Base-by-base conservation (phyloP, 2,329 filamentous ascomycete genomes). In the Truncatella angustata region DNA sequence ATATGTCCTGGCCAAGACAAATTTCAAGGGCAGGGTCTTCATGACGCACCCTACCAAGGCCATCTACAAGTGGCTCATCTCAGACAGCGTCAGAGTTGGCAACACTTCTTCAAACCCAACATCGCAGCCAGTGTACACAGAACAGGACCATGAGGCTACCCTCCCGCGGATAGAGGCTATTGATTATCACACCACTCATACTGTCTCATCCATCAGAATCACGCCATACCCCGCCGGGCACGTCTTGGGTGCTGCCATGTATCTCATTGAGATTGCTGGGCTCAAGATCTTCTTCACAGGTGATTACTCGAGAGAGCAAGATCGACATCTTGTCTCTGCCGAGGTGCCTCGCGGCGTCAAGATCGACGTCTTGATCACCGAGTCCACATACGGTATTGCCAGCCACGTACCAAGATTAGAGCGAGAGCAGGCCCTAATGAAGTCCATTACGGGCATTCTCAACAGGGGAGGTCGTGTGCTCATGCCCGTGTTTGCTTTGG, bases 31-130 rank as follows among this genome's bases (percentile, higher is more conserved):
- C 45, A 86, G 92, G 20, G 93, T 97, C 55, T 97, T 97, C 76
- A 99, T 97, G 93, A 99, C 94, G 48, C 94, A 99, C 76, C 91
- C 94, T 2, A 99, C 94, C 43, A 97, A 99, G 71, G 94, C 94
- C 62, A 99, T 99, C 68, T 99, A 99, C 81, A 97, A 97, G 74
- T 97, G 94, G 93, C 84, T 97, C 48, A 97, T 97, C 57, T 91
- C 96, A 70, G 94, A 99, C 72, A 96, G 91, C 60, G 90, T 99
- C 40, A 87, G 94, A 54, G 92, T 99, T 26, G 88, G 87, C 67
- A 88, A 85, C 64, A 85, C 81, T 4, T 84, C 82, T 2, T 84
- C 82, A 9, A 82, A 83, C 58, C 74, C 78, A 50, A 78, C 77
- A 0, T 78, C 89, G 63, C 80, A 94, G 78, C 78, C 90, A 66